Evolutionary conservation across 495 filamentous ascomycete species (phyloP).

Genomic region (Penicillium subrubescens): DNA sequence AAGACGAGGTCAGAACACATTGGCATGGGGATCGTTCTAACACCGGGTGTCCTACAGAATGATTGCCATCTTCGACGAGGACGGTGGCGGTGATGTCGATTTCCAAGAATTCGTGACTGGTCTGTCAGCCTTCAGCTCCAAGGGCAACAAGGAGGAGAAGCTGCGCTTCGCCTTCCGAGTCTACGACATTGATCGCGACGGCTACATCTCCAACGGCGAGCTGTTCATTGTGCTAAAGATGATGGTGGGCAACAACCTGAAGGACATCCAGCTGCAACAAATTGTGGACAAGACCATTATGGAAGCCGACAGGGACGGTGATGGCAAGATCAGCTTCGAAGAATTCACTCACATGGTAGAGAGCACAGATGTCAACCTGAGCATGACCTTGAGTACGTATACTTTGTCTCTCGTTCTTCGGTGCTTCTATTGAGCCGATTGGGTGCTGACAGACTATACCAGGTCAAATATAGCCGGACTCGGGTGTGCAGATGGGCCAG

Average conservation of each 20-base stretch:
- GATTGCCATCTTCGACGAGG: slow-evolving; percentile 99
- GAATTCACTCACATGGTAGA: slow-evolving; percentile 99
- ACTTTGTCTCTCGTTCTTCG: neutral
- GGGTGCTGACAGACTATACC: slow-evolving; percentile 25
- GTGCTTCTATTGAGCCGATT: slow-evolving; percentile 1
- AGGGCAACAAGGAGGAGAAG: slow-evolving; percentile 99
- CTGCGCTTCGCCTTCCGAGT: slow-evolving; percentile 98
- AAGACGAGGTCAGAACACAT: neutral
- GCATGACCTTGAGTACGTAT: slow-evolving; percentile 90
- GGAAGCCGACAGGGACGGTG: slow-evolving; percentile 94
- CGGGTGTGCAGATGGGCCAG: neutral
- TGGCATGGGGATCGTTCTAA: neutral
- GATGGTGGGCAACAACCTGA: slow-evolving; percentile 99
- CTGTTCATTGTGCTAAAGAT: slow-evolving; percentile 99
- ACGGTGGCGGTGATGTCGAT: slow-evolving; percentile 96
- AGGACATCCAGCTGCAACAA: slow-evolving; percentile 96
- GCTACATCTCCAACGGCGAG: slow-evolving; percentile 98
- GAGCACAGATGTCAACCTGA: slow-evolving; percentile 95
- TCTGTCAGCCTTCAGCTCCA: slow-evolving; percentile 91
- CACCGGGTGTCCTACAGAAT: slow-evolving; percentile 56
- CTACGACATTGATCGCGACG: slow-evolving; percentile 98
- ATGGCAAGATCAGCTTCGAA: slow-evolving; percentile 99
- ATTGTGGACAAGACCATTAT: slow-evolving; percentile 99
- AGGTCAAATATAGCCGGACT: slow-evolving; percentile 37
- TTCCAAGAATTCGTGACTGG: slow-evolving; percentile 99